These are phyloP conservation scores for Aspergillus sp. DNA, from an alignment of 2,329 filamentous ascomycete species.

Conservation along the genomic window DNA sequence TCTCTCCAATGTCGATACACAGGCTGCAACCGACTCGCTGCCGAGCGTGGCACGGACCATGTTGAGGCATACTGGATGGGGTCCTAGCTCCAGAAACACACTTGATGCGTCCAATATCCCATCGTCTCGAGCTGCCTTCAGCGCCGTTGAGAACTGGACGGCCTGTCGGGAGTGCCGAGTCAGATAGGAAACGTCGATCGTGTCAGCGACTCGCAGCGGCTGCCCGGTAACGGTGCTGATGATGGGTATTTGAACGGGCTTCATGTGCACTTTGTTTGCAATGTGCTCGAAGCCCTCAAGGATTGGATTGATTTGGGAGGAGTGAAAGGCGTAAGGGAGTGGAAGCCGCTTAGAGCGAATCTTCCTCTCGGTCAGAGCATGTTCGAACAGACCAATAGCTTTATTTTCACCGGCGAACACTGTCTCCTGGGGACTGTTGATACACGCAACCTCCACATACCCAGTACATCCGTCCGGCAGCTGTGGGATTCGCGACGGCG, in stretches of 20 bases:
- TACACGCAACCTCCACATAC: conserved; percentile 31
- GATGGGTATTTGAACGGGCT: not conserved
- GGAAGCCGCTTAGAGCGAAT: conserved; percentile 40
- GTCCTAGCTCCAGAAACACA: conserved; percentile 70
- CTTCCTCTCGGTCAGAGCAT: conserved; percentile 27
- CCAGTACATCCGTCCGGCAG: too few relatives aligned
- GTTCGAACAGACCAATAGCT: conserved; percentile 17
- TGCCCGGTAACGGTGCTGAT: conserved; percentile 22
- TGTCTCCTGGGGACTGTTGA: conserved; percentile 43
- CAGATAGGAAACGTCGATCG: conserved; percentile 62
- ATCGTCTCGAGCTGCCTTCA: conserved; percentile 57
- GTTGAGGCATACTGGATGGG: conserved; percentile 67
- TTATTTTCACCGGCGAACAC: conserved; percentile 36
- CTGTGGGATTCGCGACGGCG: conserved; percentile 16
- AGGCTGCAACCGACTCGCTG: conserved; percentile 51
- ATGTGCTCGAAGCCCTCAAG: conserved; percentile 40
- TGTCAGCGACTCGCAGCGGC: conserved; percentile 53
- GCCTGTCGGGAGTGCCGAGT: conserved; percentile 64
- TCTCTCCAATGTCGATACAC: conserved; percentile 58
- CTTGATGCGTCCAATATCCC: conserved; percentile 59
- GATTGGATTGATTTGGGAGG: conserved; percentile 46
- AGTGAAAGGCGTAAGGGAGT: conserved; percentile 48
- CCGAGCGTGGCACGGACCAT: conserved; percentile 68
- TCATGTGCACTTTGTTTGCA: conserved; percentile 16
- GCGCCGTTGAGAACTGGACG: conserved; percentile 66